phyloP scores from a whole-genome alignment of 192 early-diverging fungal species.

The Gryganskiella cystojenkinii region DNA sequence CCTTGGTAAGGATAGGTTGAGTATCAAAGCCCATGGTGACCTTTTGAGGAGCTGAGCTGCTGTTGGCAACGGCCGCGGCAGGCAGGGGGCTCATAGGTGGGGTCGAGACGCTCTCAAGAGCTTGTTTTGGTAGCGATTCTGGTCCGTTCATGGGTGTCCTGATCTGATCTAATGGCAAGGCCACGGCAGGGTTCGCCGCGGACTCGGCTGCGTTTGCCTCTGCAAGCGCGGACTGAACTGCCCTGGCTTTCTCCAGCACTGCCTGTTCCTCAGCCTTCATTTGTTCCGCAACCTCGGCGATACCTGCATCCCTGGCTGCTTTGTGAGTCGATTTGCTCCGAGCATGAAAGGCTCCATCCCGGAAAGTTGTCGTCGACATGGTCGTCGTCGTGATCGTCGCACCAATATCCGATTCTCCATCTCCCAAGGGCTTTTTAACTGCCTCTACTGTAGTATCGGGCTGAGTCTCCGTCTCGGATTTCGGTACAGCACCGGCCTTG shows the following conservation, averaged over 20 bases:
- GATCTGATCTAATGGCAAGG: constrained; percentile 23
- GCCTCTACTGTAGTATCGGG: constrained; percentile 3
- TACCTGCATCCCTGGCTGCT: neutral
- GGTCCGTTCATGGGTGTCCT: constrained; percentile 8
- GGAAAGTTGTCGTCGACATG: constrained; percentile 51
- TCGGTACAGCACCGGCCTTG: constrained; percentile 17
- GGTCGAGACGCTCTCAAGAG: neutral
- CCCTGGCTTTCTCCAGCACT: constrained; percentile 18
- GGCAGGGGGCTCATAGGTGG: constrained; percentile 5
- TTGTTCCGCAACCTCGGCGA: neutral
- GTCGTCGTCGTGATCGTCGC: constrained; percentile 47
- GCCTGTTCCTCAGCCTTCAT: neutral
- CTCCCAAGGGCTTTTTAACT: neutral
- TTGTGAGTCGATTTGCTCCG: constrained; percentile 13
- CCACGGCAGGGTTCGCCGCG: constrained; percentile 13
- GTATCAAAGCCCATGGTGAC: constrained; percentile 10
- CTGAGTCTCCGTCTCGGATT: neutral
- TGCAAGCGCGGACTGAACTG: constrained; percentile 13
- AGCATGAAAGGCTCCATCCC: constrained; percentile 23
- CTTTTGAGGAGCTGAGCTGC: neutral
- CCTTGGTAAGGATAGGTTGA: neutral
- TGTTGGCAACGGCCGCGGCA: neutral
- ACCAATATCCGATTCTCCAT: constrained; percentile 20
- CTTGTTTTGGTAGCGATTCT: neutral
- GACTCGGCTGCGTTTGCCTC: constrained; percentile 27